Evolutionary conservation across 2,329 filamentous ascomycete species (phyloP).

Genomic region (Fusarium compactum): DNA sequence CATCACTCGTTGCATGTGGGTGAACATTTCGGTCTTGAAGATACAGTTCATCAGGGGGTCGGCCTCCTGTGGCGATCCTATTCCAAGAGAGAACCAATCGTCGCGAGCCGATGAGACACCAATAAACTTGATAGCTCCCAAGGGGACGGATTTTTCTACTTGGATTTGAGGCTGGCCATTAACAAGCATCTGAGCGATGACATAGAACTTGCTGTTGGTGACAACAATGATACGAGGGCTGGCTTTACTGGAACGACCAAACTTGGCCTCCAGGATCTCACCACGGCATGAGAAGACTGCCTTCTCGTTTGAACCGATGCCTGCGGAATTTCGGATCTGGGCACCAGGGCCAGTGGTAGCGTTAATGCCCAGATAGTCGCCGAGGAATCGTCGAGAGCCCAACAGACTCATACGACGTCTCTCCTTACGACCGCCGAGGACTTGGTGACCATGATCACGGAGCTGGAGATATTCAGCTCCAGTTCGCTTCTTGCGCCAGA

Average conservation of each 20-base stretch:
- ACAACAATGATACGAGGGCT: slow-evolving; percentile 87
- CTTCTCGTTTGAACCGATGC: slow-evolving; percentile 78
- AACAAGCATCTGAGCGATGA: slow-evolving; percentile 85
- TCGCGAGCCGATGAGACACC: slow-evolving; percentile 85
- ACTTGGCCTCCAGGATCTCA: slow-evolving; percentile 91
- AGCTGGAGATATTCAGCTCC: slow-evolving; percentile 90
- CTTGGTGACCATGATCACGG: slow-evolving; percentile 85
- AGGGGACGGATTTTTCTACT: slow-evolving; percentile 82
- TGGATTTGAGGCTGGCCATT: slow-evolving; percentile 85
- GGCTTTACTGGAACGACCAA: slow-evolving; percentile 94
- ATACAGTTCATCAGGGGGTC: slow-evolving; percentile 95
- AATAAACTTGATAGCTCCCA: slow-evolving; percentile 91
- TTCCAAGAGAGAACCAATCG: slow-evolving; percentile 95
- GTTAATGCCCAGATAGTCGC: slow-evolving; percentile 92
- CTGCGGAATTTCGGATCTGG: slow-evolving; percentile 80
- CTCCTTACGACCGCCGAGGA: slow-evolving; percentile 89
- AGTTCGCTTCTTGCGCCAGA: slow-evolving; percentile 94
- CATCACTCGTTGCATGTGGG: slow-evolving; percentile 85
- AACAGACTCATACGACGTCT: slow-evolving; percentile 90
- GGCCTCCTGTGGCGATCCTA: slow-evolving; percentile 89
- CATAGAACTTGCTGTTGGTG: slow-evolving; percentile 87
- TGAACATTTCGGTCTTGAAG: slow-evolving; percentile 97
- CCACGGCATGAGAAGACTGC: slow-evolving; percentile 91
- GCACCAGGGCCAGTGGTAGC: slow-evolving; percentile 83
- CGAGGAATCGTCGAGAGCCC: slow-evolving; percentile 91